A percentile compares a stretch with the other conserved stretches of the same genome.
Evolutionary conservation across 2,329 filamentous ascomycete genomes (phyloP).

Genomic region (Epichloe hybrida): DNA sequence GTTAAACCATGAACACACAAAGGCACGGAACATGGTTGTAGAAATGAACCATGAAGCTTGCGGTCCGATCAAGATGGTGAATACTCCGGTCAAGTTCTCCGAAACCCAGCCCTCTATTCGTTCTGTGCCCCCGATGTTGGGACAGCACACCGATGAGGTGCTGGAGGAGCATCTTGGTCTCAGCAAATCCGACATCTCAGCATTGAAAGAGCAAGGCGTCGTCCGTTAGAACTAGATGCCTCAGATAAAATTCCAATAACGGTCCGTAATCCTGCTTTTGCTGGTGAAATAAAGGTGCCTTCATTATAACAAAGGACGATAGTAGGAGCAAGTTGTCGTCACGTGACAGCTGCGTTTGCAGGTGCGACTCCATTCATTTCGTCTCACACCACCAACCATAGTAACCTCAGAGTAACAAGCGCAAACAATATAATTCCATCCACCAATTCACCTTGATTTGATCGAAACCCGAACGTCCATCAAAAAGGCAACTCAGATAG

Average conservation of each 20-base stretch:
- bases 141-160: slow-evolving; percentile 75
- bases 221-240: slow-evolving; percentile 31
- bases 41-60: slow-evolving; percentile 74
- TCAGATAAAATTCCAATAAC: background rate
- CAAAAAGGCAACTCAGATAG: too few relatives aligned
- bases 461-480: too few relatives aligned
- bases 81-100: slow-evolving; percentile 90
- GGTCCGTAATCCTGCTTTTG: background rate
- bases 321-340: background rate
- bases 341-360: background rate
- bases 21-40: slow-evolving; percentile 77
- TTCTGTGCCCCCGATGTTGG: slow-evolving; percentile 68
- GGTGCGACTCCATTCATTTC: background rate
- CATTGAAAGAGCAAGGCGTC: slow-evolving; percentile 52
- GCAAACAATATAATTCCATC: background rate
- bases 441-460: too few relatives aligned
- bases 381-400: too few relatives aligned
- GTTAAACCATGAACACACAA: slow-evolving; percentile 72
- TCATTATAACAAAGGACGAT: too few relatives aligned
- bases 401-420: background rate
- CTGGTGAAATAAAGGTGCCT: too few relatives aligned
- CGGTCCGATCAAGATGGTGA: slow-evolving; percentile 78
- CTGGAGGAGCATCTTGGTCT: slow-evolving; percentile 51
- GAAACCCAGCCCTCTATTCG: slow-evolving; percentile 65
- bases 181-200: slow-evolving; percentile 41